A percentile compares a stretch with the other conserved stretches of the same genome.
Evolutionary conservation across 1,284 basidiomycete genomes (phyloP).

Genomic region (Cryptococcus amylolentus): DNA sequence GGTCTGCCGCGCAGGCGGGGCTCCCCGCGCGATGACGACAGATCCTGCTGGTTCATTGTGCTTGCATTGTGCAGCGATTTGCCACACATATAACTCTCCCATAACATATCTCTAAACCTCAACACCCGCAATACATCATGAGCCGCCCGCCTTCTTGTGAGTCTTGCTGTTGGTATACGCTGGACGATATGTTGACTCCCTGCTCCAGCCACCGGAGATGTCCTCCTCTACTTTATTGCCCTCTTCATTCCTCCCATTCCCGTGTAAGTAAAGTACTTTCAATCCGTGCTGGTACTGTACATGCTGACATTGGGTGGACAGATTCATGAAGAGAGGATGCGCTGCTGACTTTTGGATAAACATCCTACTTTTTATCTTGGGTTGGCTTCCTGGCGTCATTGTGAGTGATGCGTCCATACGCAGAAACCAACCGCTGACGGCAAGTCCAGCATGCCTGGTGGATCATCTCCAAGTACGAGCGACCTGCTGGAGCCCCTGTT

Average conservation of each 20-base stretch:
- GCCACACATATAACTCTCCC: too few relatives aligned
- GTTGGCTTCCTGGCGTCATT: constrained; percentile 21
- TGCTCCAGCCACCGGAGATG: constrained; percentile 15
- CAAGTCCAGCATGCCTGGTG: constrained; percentile 29
- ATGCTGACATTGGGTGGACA: background rate
- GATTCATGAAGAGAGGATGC: constrained; percentile 22
- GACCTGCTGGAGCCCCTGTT: constrained; percentile 7
- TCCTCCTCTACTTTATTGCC: constrained; percentile 27
- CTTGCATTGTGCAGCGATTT: too few relatives aligned
- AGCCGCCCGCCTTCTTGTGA: constrained; percentile 20
- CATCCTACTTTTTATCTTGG: constrained; percentile 23
- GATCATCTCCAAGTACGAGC: constrained; percentile 25
- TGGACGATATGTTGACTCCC: background rate
- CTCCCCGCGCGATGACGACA: too few relatives aligned
- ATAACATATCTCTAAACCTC: too few relatives aligned
- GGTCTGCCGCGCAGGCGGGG: too few relatives aligned
- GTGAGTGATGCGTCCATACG: constrained; percentile 2
- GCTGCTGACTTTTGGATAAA: constrained; percentile 20
- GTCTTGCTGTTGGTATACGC: constrained; percentile 1
- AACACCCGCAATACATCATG: constrained; percentile 5
- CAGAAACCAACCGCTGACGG: background rate
- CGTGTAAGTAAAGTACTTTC: background rate
- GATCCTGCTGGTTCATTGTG: too few relatives aligned
- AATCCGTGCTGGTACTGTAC: background rate
- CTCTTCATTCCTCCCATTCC: constrained; percentile 25